Evolutionary conservation across 2,329 filamentous ascomycete species (phyloP).

Genomic region (Capronia epimyces): DNA sequence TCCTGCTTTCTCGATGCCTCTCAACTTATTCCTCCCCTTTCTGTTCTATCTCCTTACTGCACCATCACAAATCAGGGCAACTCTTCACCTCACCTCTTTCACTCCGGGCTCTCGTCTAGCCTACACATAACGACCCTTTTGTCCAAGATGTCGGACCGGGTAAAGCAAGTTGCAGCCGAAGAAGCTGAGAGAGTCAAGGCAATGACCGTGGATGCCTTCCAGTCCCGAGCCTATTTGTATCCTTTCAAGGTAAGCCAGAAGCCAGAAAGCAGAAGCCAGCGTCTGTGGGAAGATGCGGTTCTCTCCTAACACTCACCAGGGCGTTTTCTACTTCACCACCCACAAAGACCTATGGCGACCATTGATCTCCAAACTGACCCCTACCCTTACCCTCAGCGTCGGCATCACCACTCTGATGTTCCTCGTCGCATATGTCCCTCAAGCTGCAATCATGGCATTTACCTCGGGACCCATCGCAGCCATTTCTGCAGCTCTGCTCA

Average conservation of each 20-base stretch:
- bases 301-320: conserved; percentile 37
- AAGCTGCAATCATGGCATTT: conserved; percentile 74
- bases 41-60: background rate
- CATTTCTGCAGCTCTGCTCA: conserved; percentile 55
- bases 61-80: background rate
- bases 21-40: background rate
- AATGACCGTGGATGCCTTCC: conserved; percentile 63
- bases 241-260: conserved; percentile 66
- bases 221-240: conserved; percentile 77
- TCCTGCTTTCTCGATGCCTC: no score
- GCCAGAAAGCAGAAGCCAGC: no score
- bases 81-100: no score
- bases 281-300: background rate
- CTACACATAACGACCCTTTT: background rate
- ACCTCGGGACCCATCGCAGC: conserved; percentile 72
- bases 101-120: background rate
- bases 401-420: conserved; percentile 78
- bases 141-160: conserved; percentile 37
- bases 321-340: conserved; percentile 55
- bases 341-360: conserved; percentile 57
- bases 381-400: conserved; percentile 64
- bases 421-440: conserved; percentile 76
- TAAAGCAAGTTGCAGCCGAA: conserved; percentile 57
- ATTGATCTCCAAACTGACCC: conserved; percentile 51
- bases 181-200: conserved; percentile 64